These are phyloP conservation scores for Leucocoprinus sp. DNA, from an alignment of 768 basidiomycete species.

Conservation along the genomic window DNA sequence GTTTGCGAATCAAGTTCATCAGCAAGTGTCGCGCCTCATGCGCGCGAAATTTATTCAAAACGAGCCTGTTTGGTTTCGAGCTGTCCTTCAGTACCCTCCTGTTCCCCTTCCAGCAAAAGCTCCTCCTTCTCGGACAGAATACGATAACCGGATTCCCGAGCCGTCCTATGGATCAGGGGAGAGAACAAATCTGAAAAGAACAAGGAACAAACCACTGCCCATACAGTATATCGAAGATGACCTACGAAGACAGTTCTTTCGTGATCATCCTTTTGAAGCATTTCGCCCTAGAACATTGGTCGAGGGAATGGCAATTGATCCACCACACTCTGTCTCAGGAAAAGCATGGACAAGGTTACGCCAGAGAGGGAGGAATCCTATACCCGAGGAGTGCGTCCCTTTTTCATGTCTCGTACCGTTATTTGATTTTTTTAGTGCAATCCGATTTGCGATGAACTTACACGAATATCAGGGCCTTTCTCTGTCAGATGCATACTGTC, in stretches of 20 bases:
- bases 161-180: conserved; percentile 13
- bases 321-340: conserved; percentile 50
- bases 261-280: conserved; percentile 94
- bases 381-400: conserved; percentile 76
- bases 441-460: conserved; percentile 76
- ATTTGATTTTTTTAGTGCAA: conserved; percentile 40
- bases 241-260: conserved; percentile 85
- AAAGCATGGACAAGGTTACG: conserved; percentile 67
- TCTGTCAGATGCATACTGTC: conserved; percentile 72
- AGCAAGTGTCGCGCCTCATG: conserved; percentile 76
- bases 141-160: conserved; percentile 33
- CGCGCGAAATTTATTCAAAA: conserved; percentile 51
- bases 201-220: conserved; percentile 32
- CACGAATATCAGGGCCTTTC: conserved; percentile 55
- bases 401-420: conserved; percentile 9
- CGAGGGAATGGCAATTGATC: conserved; percentile 55
- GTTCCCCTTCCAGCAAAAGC: conserved; percentile 75
- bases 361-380: conserved; percentile 78
- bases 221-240: conserved; percentile 80
- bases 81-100: conserved; percentile 84
- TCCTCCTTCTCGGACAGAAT: conserved; percentile 47
- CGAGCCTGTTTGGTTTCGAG: conserved; percentile 77
- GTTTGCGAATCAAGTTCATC: conserved; percentile 83
- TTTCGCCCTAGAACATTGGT: conserved; percentile 73
- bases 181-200: conserved; percentile 13